Conservation (phyloP, 2,329 filamentous ascomycete species). For the Pseudogymnoascus sp. region DNA sequence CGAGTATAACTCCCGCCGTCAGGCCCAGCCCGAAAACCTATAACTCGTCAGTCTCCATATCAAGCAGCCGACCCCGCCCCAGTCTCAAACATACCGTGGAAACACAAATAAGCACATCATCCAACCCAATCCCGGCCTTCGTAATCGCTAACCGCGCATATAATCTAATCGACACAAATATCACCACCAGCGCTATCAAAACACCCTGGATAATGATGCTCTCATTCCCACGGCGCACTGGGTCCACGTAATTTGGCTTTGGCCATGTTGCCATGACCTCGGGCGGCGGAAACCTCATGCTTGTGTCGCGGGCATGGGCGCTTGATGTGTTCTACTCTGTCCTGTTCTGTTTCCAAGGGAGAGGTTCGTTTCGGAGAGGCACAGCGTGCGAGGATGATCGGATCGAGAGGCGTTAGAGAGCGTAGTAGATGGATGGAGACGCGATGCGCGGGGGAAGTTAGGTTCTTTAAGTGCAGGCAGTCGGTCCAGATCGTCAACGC, state of each 20-base stretch:
- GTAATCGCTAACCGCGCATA: slow-evolving; percentile 39
- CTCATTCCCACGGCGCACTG: slow-evolving; percentile 36
- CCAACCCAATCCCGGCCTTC: slow-evolving; percentile 36
- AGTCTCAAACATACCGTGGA: slow-evolving; percentile 29
- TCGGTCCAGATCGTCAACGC: background rate
- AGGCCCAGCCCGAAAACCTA: slow-evolving; percentile 32
- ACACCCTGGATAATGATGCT: slow-evolving; percentile 36
- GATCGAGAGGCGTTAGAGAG: background rate
- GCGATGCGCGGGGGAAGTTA: background rate
- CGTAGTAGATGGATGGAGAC: background rate
- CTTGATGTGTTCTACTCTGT: background rate
- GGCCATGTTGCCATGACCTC: slow-evolving; percentile 38
- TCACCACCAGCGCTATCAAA: slow-evolving; percentile 32
- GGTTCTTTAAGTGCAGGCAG: background rate
- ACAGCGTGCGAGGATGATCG: background rate
- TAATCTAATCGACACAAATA: slow-evolving; percentile 37
- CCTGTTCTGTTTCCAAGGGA: background rate
- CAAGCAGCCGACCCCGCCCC: background rate
- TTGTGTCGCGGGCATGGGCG: background rate
- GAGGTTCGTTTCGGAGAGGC: background rate
- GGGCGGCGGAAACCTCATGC: slow-evolving; percentile 35
- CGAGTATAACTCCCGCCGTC: slow-evolving; percentile 29
- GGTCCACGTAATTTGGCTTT: slow-evolving; percentile 39
- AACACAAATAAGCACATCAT: slow-evolving; percentile 39
- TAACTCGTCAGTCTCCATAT: slow-evolving; percentile 11